Percentiles rank a stretch among this genome's conserved stretches.
Evolutionary conservation across 208 protist genomes (phyloP).

Genomic region (Wallacemonas collosoma): DNA sequence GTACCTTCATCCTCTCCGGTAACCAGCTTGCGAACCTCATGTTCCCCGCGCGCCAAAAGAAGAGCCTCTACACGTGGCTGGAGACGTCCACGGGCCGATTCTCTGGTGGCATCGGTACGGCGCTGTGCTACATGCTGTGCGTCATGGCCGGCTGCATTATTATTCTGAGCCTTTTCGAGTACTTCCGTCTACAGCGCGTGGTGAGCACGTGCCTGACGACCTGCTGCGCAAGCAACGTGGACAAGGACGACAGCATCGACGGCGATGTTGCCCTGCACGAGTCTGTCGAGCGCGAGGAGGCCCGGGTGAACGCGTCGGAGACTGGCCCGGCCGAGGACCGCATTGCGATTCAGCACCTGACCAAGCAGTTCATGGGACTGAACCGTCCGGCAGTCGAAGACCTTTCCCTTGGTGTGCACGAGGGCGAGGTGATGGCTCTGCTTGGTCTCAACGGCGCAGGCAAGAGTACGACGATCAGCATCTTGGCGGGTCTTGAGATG

Average conservation of each 20-base stretch:
- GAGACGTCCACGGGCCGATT: constrained; percentile 32
- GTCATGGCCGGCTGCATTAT: constrained; percentile 55
- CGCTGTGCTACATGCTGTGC: constrained; percentile 75
- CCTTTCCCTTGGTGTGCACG: constrained; percentile 70
- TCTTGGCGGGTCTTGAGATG: constrained; percentile 79
- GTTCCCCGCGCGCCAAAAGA: constrained; percentile 32
- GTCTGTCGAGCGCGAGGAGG: constrained; percentile 49
- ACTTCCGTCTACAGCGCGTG: constrained; percentile 41
- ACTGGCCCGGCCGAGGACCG: constrained; percentile 45
- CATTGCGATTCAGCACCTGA: constrained; percentile 72
- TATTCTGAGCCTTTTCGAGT: constrained; percentile 61
- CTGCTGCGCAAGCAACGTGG: constrained; percentile 22
- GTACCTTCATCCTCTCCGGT: constrained; percentile 65
- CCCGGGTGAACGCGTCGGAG: constrained; percentile 37
- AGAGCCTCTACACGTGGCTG: constrained; percentile 47
- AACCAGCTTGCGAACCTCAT: constrained; percentile 51
- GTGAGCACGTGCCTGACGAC: neutral
- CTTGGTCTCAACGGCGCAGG: constrained; percentile 93
- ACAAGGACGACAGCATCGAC: constrained; percentile 25
- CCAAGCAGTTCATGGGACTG: constrained; percentile 49
- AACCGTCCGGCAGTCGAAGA: constrained; percentile 53
- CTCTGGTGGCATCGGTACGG: constrained; percentile 66
- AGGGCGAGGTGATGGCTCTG: constrained; percentile 83
- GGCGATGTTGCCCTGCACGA: constrained; percentile 23
- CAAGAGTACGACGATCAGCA: constrained; percentile 89